A percentile compares a stretch with the other conserved stretches of the same genome.
Evolutionary conservation across 225 moss, liverwort and hornwort genomes (phyloP).

Genomic region (Physcomitrium patens): DNA sequence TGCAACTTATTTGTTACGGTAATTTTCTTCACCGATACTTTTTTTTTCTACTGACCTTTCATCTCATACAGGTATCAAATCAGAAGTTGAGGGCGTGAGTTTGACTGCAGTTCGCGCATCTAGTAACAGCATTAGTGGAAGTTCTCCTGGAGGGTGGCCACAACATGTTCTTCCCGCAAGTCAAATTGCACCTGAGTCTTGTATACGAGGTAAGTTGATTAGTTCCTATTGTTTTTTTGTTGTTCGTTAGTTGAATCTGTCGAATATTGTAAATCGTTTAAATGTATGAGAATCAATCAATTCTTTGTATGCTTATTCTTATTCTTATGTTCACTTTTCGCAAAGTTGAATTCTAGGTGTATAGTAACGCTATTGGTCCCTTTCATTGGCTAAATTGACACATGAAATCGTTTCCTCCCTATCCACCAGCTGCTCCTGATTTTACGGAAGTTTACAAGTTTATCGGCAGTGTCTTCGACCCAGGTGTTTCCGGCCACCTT

Average conservation of each 20-base stretch:
- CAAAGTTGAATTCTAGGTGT: neutral
- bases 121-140: slow-evolving; percentile 88
- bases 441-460: slow-evolving; percentile 98
- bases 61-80: slow-evolving; percentile 14
- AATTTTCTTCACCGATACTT: neutral
- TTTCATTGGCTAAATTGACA: neutral
- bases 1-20: too few relatives aligned
- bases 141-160: slow-evolving; percentile 59
- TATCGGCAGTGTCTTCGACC: slow-evolving; percentile 94
- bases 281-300: too few relatives aligned
- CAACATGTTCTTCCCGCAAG: slow-evolving; percentile 55
- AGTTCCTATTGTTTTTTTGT: neutral
- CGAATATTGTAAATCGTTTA: too few relatives aligned
- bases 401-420: neutral
- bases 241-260: neutral
- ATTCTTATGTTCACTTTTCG: neutral
- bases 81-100: slow-evolving; percentile 18
- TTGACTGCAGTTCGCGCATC: slow-evolving; percentile 56
- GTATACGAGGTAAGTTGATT: slow-evolving; percentile 26
- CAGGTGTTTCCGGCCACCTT: slow-evolving; percentile 46
- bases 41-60: neutral
- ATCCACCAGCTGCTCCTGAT: slow-evolving; percentile 84
- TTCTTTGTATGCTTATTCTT: neutral
- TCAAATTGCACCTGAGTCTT: slow-evolving; percentile 41
- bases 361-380: neutral